Evolutionary conservation across 1,284 basidiomycete species (phyloP), one percentile per base, ranked within the genome.

Genomic region (Peniophora sp.): DNA sequence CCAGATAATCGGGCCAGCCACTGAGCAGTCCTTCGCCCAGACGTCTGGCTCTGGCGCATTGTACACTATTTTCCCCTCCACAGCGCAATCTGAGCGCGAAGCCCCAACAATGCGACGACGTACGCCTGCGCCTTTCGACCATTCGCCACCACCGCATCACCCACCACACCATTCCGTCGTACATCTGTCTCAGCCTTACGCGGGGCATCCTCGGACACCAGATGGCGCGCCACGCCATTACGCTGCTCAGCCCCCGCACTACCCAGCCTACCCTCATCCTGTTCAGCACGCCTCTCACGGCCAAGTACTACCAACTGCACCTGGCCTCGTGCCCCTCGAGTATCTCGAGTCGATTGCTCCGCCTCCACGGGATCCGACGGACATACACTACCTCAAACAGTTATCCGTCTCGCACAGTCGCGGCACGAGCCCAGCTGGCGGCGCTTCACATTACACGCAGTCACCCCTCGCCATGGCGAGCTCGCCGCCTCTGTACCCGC

Each of bases 371-470:
- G 73, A 83, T 55, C 81, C 81, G 44, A 69, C 69, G 3, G 81
- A 83, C 57, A 77, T 81, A 55, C 74, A 77, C 55, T 65, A 81
- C 48, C 62, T 83, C 39, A 75, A 77, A 55, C 76, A 75, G 24
- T 79, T 83, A 49, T 65, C 64, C 10, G 22, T 49, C 10, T 48
- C 50, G 41, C 55, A 52, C 41, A 23, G 46, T 25, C 36, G 47
- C 3, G 49, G 41, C 22, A 17, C 43, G 11, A 50, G 50, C 32
- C 45, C 48, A n/a, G 38, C 38, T 32, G 27, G 27, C 27, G 27
- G 27, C 27, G 27, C 27, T 32, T 32, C 27, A 32, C 27, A 32
- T 12, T 32, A 32, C 27, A 12, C 27, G 12, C 27, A 32, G 27
- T 32, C 27, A 32, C 27, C 27, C 27, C 27, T 32, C 12, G 27